These are phyloP conservation scores for Xylaria palmicola DNA, from an alignment of 495 filamentous ascomycete species.

Conservation along the genomic window DNA sequence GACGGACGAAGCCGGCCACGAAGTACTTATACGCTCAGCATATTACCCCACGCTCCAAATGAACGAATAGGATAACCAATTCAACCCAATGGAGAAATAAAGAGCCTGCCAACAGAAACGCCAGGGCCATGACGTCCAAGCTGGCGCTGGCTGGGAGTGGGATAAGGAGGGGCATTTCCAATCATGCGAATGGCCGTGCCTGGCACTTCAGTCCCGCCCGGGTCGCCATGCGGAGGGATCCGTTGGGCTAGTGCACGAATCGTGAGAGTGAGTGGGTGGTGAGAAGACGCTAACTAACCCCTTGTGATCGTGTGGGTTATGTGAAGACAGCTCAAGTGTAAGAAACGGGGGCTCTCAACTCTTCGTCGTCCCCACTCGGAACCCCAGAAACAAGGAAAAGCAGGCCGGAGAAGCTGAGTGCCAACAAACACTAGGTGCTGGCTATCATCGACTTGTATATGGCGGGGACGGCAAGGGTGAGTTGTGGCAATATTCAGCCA, in stretches of 20 bases:
- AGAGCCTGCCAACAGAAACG: not conserved
- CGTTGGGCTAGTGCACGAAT: not conserved
- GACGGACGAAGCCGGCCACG: not conserved
- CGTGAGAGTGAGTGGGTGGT: not conserved
- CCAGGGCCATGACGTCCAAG: slow-evolving; percentile 1
- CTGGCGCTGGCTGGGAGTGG: not conserved
- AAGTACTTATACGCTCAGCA: slow-evolving; percentile 1
- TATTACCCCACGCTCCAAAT: not conserved
- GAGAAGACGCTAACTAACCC: not conserved
- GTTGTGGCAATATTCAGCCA: not conserved
- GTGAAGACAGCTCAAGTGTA: not conserved
- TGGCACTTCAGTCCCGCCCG: not conserved
- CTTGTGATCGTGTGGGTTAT: slow-evolving; percentile 1
- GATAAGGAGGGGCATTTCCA: slow-evolving; percentile 7
- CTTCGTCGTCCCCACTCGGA: not conserved
- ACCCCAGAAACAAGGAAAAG: not conserved
- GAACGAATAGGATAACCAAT: not conserved
- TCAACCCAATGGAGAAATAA: not conserved
- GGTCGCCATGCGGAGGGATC: slow-evolving; percentile 2
- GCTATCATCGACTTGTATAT: not conserved
- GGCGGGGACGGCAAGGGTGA: not conserved
- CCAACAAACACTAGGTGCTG: not conserved
- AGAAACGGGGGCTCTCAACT: not conserved
- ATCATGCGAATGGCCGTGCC: not conserved
- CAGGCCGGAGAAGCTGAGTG: not conserved